Conservation (phyloP, 108 stramenopile genomes). For the Cyclotella distinguenda region DNA sequence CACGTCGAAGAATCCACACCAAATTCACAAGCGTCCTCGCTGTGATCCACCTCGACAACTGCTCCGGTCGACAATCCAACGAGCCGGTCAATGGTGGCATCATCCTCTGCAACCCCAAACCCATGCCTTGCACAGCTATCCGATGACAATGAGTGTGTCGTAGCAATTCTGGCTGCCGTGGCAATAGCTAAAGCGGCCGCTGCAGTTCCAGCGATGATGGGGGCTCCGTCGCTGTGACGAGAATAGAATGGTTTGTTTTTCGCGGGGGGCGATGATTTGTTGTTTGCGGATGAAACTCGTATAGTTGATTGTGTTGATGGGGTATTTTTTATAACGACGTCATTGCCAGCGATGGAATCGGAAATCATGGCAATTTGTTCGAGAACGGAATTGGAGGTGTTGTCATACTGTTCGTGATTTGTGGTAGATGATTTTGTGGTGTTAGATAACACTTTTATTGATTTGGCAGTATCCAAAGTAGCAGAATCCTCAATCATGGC, state of each 20-base stretch:
- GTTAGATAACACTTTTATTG: neutral
- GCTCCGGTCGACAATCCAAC: conserved; percentile 1
- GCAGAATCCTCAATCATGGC: too few species aligned
- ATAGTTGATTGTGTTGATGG: neutral
- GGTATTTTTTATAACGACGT: neutral
- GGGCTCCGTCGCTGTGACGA: conserved; percentile 33
- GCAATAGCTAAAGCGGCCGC: conserved; percentile 42
- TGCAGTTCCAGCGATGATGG: conserved; percentile 49
- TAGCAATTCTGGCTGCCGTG: conserved; percentile 32
- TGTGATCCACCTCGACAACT: neutral
- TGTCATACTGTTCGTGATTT: neutral
- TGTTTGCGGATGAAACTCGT: neutral
- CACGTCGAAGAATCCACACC: neutral
- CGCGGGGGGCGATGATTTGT: neutral
- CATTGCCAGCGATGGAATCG: conserved; percentile 5
- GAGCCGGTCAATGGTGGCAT: conserved; percentile 1
- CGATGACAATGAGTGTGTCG: neutral
- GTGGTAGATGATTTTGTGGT: neutral
- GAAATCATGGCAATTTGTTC: conserved; percentile 19
- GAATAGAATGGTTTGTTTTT: neutral
- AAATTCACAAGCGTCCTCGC: neutral
- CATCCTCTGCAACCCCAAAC: conserved; percentile 2
- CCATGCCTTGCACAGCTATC: neutral
- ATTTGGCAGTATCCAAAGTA: too few species aligned
- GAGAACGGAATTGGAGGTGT: neutral